phyloP scores from a whole-genome alignment of 2,329 filamentous ascomycete species.

The Aspergillus carbonarius region DNA sequence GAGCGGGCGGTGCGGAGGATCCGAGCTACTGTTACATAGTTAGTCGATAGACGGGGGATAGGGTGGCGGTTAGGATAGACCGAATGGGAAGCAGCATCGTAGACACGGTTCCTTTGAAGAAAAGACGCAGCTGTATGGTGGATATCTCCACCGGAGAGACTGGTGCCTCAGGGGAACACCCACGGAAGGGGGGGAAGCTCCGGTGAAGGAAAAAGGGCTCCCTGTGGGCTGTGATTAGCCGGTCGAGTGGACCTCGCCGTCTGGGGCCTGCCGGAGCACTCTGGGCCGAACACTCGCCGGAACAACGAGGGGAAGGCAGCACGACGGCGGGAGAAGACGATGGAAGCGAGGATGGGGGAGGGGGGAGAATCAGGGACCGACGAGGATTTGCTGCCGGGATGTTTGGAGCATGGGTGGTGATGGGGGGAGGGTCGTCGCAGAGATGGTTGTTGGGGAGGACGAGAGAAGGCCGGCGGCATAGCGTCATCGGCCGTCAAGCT shows the following conservation, averaged over 20 bases:
- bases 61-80: no score
- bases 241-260: constrained; percentile 6
- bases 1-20: no score
- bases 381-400: not conserved
- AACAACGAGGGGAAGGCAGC: not conserved
- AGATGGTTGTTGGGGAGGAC: not conserved
- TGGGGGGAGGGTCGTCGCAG: not conserved
- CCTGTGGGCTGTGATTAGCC: constrained; percentile 4
- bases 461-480: not conserved
- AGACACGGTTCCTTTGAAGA: not conserved
- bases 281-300: not conserved
- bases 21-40: no score
- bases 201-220: constrained; percentile 2
- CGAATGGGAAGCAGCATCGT: not conserved
- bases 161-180: not conserved
- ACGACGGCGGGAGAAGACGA: not conserved
- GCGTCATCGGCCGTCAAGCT: constrained; percentile 21
- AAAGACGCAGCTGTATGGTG: not conserved
- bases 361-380: not conserved
- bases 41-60: no score
- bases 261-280: not conserved
- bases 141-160: not conserved
- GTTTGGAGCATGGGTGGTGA: not conserved
- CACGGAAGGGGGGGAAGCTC: not conserved
- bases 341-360: not conserved